Base-by-base conservation (phyloP, 2,329 filamentous ascomycete genomes). In the Cadophora gregata region DNA sequence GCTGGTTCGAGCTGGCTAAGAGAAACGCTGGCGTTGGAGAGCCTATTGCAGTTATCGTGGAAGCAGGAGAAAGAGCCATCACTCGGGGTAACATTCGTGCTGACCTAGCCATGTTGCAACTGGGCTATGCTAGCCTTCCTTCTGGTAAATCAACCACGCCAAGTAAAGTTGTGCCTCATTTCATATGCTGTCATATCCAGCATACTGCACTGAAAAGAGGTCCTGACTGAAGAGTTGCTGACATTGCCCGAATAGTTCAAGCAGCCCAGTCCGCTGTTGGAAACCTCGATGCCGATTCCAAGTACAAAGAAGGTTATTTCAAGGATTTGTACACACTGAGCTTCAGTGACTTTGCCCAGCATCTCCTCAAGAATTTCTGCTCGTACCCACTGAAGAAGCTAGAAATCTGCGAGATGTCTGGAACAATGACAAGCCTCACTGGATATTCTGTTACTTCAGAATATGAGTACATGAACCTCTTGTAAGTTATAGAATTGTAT, bases 331-430 rank as follows among this genome's bases (percentile, higher is more conserved):
- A 58, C 24, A 33, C 31, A 19, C 5, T 16, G 21, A 24, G 19
- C 19, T 58, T 38, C 55, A 38, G 33, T 14, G n/a, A 38, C 10
- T 29, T 42, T 24, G 1, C 19, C 29, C 4, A 36, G 6, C 29
- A n/a, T 38, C 33, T 33, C 31, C 38, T 42, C n/a, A 10, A 58
- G 3, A 10, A 38, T 21, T 36, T 58, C 29, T n/a, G 55, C 19
- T 24, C 31, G 19, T 58, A 36, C 21, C 31, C 55, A n/a, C n/a
- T n/a, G 55, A 58, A 38, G 31, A 58, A 36, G 55, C 31, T 59
- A 6, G 58, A 59, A 21, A 59, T 47, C 19, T 59, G 21, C 21
- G 58, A 59, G 31, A 59, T 59, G 58, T 45, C 58, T 21, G 58
- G 31, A 16, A 59, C 58, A 12, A 36, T 59, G 33, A 24, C 58